Evolutionary conservation across 139 green algal species (phyloP).

Genomic region (Chlorella sorokiniana): DNA sequence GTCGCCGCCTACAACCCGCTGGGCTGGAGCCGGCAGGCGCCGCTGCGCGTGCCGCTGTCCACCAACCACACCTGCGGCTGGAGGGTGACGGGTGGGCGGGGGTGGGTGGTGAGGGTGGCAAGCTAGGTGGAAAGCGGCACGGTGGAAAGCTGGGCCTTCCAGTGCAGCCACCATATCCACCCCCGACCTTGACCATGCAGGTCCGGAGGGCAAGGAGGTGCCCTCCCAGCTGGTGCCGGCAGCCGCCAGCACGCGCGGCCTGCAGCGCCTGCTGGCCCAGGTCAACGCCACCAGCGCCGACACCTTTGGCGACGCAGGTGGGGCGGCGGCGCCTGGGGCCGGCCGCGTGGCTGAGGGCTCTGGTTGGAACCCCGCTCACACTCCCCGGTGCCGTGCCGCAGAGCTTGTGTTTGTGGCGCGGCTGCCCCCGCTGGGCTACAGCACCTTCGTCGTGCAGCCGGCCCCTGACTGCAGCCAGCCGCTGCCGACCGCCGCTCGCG

Average conservation of each 20-base stretch:
- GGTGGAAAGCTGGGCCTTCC: too few relatives aligned
- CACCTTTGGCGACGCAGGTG: constrained; percentile 14
- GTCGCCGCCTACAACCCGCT: constrained; percentile 84
- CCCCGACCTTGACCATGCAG: constrained; percentile 32
- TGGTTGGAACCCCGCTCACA: neutral
- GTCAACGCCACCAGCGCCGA: constrained; percentile 24
- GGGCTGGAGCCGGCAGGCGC: constrained; percentile 58
- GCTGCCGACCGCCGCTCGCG: neutral
- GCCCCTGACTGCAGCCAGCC: neutral
- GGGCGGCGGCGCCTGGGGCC: too few relatives aligned
- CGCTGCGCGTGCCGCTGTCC: constrained; percentile 68
- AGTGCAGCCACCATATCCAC: neutral
- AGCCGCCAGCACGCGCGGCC: constrained; percentile 22
- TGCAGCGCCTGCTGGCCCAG: constrained; percentile 50
- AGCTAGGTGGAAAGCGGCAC: neutral
- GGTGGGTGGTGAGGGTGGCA: neutral
- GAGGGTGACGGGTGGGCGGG: constrained; percentile 35
- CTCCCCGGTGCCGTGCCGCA: neutral
- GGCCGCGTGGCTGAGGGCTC: neutral
- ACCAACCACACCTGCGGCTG: constrained; percentile 22
- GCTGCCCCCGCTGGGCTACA: constrained; percentile 63
- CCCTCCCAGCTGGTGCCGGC: constrained; percentile 51
- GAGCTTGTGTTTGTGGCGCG: constrained; percentile 60
- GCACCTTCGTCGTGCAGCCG: constrained; percentile 39
- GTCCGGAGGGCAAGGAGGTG: constrained; percentile 42